A percentile compares a stretch with the other conserved stretches of the same genome.
Conservation (phyloP, 495 filamentous ascomycete species). For the Hapsidospora chrysogenum region DNA sequence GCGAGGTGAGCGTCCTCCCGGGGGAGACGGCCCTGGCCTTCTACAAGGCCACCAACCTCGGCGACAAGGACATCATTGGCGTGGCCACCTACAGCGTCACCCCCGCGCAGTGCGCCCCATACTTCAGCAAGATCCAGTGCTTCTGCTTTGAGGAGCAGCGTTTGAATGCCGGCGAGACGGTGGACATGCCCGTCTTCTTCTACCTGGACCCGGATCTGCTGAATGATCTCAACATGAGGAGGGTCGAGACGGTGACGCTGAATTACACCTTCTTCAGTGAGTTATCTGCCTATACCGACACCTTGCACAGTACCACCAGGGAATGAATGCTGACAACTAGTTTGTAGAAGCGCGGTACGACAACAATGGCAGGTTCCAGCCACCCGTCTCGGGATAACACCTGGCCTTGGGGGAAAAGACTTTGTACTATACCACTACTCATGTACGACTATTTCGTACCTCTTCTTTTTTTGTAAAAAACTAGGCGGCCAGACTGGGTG, state of each 20-base stretch:
- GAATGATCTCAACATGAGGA: slow-evolving; percentile 80
- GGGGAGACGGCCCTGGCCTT: slow-evolving; percentile 97
- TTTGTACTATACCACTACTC: too few relatives aligned
- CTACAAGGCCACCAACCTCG: slow-evolving; percentile 89
- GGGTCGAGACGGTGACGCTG: slow-evolving; percentile 85
- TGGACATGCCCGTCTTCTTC: slow-evolving; percentile 99
- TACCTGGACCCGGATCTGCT: slow-evolving; percentile 95
- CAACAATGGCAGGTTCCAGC: slow-evolving; percentile 45
- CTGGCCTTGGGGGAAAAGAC: too few relatives aligned
- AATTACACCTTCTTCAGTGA: slow-evolving; percentile 98
- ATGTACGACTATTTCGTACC: too few relatives aligned
- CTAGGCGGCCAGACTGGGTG: too few relatives aligned
- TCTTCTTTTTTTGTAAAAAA: too few relatives aligned
- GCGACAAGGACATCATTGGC: slow-evolving; percentile 83
- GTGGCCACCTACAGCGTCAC: slow-evolving; percentile 97
- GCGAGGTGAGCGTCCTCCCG: slow-evolving; percentile 86
- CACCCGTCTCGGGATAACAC: slow-evolving; percentile 10
- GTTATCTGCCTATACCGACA: slow-evolving; percentile 12
- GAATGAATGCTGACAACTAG: slow-evolving; percentile 8
- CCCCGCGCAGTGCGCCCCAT: slow-evolving; percentile 86
- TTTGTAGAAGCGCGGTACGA: slow-evolving; percentile 74
- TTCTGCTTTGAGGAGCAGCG: slow-evolving; percentile 97
- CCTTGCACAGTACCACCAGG: slow-evolving; percentile 2
- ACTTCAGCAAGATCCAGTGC: slow-evolving; percentile 99
- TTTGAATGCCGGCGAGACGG: slow-evolving; percentile 84